Percentiles rank a stretch among this genome's conserved stretches.
phyloP scores from a whole-genome alignment of 202 grass and related monocot genomes.

The Setaria italica region DNA sequence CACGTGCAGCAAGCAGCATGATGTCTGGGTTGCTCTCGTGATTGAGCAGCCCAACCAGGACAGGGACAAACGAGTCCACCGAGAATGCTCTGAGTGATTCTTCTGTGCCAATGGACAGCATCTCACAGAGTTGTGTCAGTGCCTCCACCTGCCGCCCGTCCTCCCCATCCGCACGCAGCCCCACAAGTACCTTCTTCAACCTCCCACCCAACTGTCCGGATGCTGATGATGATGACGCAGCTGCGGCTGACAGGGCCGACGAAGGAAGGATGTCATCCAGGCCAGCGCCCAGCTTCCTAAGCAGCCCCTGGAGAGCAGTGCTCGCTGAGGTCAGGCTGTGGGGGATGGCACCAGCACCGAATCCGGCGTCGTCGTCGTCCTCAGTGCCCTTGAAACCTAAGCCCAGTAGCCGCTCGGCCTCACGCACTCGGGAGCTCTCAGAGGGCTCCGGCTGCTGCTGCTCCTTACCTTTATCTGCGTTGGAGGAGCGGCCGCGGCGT shows the following conservation, averaged over 20 bases:
- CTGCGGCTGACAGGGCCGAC: constrained; percentile 50
- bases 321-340: constrained; percentile 80
- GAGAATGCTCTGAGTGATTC: constrained; percentile 73
- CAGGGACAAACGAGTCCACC: constrained; percentile 77
- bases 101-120: constrained; percentile 87
- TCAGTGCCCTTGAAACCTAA: constrained; percentile 63
- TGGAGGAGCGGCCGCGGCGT: constrained; percentile 54
- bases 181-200: constrained; percentile 73
- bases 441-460: constrained; percentile 57
- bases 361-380: constrained; percentile 68
- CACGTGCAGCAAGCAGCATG: constrained; percentile 85
- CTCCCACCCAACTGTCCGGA: constrained; percentile 56
- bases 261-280: constrained; percentile 81
- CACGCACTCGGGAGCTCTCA: constrained; percentile 50
- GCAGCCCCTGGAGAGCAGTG: constrained; percentile 76
- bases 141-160: constrained; percentile 70
- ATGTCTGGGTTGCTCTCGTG: constrained; percentile 87
- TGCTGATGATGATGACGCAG: constrained; percentile 51
- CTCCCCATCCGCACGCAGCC: constrained; percentile 76
- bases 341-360: constrained; percentile 61
- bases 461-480: constrained; percentile 80
- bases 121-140: constrained; percentile 79
- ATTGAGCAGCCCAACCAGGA: constrained; percentile 80
- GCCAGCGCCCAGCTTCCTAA: constrained; percentile 78
- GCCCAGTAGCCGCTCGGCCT: constrained; percentile 70